Evolutionary conservation across 805 yeast genomes (phyloP).

Genomic region (Scheffersomyces lignosus): DNA sequence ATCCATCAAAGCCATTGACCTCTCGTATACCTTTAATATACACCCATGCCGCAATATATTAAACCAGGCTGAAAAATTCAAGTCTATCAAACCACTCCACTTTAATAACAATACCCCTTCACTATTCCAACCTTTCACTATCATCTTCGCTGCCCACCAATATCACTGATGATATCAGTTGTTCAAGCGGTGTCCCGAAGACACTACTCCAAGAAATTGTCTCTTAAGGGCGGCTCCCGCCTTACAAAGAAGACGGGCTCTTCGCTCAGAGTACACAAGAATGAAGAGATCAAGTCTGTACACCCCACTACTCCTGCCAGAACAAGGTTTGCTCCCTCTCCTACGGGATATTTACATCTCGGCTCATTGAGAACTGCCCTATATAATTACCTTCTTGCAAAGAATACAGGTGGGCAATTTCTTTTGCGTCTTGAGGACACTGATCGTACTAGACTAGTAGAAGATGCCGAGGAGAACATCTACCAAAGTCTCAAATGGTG

Average conservation of each 20-base stretch:
- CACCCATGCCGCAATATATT: too few relatives aligned
- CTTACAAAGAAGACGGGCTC: not conserved
- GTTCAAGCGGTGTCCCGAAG: not conserved
- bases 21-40: too few relatives aligned
- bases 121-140: too few relatives aligned
- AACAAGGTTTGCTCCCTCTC: slow-evolving; percentile 97
- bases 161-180: too few relatives aligned
- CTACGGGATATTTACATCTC: slow-evolving; percentile 91
- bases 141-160: too few relatives aligned
- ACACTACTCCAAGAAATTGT: too few relatives aligned
- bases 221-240: not conserved
- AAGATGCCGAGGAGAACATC: slow-evolving; percentile 81
- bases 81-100: too few relatives aligned
- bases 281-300: slow-evolving; percentile 15
- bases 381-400: slow-evolving; percentile 83
- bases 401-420: slow-evolving; percentile 76
- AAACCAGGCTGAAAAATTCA: too few relatives aligned
- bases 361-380: slow-evolving; percentile 94
- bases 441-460: slow-evolving; percentile 74
- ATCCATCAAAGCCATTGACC: too few relatives aligned
- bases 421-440: slow-evolving; percentile 89
- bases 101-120: too few relatives aligned
- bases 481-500: slow-evolving; percentile 79
- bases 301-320: slow-evolving; percentile 61
- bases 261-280: not conserved